Evolutionary conservation across 768 basidiomycete species (phyloP).

Genomic region (Auriscalpium vulgare): DNA sequence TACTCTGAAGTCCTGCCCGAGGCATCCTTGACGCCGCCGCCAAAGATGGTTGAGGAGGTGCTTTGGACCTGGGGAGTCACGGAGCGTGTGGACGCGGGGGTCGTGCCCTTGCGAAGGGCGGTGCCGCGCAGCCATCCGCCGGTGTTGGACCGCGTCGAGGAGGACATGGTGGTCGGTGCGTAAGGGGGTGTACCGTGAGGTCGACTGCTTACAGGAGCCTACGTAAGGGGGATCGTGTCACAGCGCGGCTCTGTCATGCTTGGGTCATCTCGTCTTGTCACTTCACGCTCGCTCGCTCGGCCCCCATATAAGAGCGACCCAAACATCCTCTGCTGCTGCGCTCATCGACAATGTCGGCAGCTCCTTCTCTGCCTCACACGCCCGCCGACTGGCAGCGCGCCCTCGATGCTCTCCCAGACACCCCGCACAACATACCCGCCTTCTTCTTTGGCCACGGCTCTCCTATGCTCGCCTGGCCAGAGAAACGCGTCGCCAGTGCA

Average conservation of each 20-base stretch:
- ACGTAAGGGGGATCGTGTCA: no score
- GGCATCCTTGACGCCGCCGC: constrained; percentile 80
- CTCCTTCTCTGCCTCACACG: constrained; percentile 24
- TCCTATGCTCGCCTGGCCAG: constrained; percentile 39
- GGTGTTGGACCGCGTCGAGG: constrained; percentile 8
- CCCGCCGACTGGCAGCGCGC: constrained; percentile 42
- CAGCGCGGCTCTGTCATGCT: no score
- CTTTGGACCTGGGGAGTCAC: constrained; percentile 63
- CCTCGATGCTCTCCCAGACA: constrained; percentile 46
- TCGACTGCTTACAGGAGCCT: no score
- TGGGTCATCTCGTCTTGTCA: no score
- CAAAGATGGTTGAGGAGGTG: constrained; percentile 67
- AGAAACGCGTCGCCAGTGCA: constrained; percentile 1
- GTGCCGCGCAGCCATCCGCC: constrained; percentile 50
- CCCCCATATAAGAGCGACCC: no score
- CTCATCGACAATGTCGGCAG: no score
- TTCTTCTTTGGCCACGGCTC: constrained; percentile 76
- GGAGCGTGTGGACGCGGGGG: constrained; percentile 44
- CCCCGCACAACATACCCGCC: constrained; percentile 54
- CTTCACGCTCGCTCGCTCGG: no score
- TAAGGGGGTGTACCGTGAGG: no score
- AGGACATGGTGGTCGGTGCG: constrained; percentile 5
- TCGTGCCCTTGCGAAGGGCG: constrained; percentile 61
- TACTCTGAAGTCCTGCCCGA: constrained; percentile 78
- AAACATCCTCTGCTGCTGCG: no score